Evolutionary conservation across 805 yeast species (phyloP), one percentile per base, ranked within the genome.

Genomic region (Saccharomyces eubayanus): DNA sequence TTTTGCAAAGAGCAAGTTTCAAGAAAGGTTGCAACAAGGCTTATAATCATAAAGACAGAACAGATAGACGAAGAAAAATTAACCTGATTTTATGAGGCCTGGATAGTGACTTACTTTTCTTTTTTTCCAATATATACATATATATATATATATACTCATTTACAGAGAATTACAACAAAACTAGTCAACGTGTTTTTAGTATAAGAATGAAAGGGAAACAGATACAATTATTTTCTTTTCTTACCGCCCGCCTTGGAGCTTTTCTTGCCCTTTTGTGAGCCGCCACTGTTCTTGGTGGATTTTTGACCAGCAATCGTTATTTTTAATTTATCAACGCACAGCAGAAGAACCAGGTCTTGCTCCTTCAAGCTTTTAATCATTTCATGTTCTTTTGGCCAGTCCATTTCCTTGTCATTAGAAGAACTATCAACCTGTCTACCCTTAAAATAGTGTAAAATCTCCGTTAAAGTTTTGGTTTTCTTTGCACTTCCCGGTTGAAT

Each of bases 401-500:
- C 90, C 21, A 67, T 57, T 55, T 77, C 80, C 45, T 75, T 69
- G 49, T 78, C 81, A 9, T 64, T 53, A 52, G 76, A 81, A 8
- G 68, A 55, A 4, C 62, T 48, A 56, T 78, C 82, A n/a, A 77
- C 64, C 55, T 80, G 79, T 59, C 79, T 72, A 24, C 71, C 74
- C 51, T 72, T 70, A 64, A 91, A 82, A 60, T 77, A 78, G 52
- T 80, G 76, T 55, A 89, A 62, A 1, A 84, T 76, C 55, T 90
- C 97, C 53, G 77, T 77, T 36, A 89, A 74, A 1, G 94, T 84
- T 65, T 94, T 94, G 1, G 97, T 96, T 66, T 92, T 91, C 67
- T 94, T 94, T 28, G 84, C 83, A 29, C 78, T 74, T 1, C 84
- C 84, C 0, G 96, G 91, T 59, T 83, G 87, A 30, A 92, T 71